These are phyloP conservation scores for Eremothecium sinecaudum DNA, from an alignment of 1,139 yeast genomes.

Conservation along the genomic window DNA sequence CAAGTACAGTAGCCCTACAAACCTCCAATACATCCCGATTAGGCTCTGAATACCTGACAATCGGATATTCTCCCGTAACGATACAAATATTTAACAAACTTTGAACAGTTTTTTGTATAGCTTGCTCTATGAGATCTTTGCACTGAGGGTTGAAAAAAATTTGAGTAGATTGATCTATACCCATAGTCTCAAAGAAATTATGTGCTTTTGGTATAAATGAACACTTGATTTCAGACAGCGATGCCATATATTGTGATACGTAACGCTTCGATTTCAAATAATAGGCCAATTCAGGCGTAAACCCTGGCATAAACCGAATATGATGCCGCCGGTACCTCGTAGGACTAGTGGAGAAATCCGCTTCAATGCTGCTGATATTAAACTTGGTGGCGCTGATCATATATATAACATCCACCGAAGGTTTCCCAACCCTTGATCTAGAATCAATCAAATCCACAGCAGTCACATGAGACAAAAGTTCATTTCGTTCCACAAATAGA, in stretches of 20 bases:
- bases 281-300: conserved; percentile 28
- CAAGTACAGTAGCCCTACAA: conserved; percentile 50
- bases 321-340: conserved; percentile 50
- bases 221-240: conserved; percentile 33
- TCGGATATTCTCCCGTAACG: conserved; percentile 80
- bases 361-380: conserved; percentile 47
- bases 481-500: conserved; percentile 31
- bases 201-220: conserved; percentile 43
- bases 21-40: conserved; percentile 38
- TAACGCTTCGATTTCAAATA: conserved; percentile 27
- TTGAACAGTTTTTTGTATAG: conserved; percentile 49
- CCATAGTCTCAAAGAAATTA: conserved; percentile 36
- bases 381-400: conserved; percentile 46
- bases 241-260: conserved; percentile 27
- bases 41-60: conserved; percentile 56
- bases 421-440: conserved; percentile 38
- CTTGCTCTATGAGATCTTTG: conserved; percentile 48
- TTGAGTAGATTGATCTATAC: conserved; percentile 48
- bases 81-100: conserved; percentile 62
- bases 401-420: conserved; percentile 50
- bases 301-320: conserved; percentile 48
- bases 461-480: conserved; percentile 34
- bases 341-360: conserved; percentile 48
- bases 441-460: conserved; percentile 49
- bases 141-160: conserved; percentile 65